Conservation (phyloP, 78 protist species). For the Planoprotostelium fungivorum region DNA sequence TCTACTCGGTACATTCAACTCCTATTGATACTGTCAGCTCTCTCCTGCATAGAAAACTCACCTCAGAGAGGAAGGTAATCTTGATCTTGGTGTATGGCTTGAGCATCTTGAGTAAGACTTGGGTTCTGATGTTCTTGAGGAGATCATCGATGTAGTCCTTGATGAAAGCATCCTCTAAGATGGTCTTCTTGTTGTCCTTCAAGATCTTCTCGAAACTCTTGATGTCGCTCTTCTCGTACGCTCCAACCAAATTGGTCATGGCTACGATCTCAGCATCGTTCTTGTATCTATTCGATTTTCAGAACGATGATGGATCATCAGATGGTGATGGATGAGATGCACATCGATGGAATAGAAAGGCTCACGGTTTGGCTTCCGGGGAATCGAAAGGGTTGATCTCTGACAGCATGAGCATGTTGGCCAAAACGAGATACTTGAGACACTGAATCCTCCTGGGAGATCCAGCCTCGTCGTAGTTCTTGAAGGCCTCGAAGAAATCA, state of each 20-base stretch:
- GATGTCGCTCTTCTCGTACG: conserved; percentile 79
- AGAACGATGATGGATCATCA: no score
- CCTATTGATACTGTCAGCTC: conserved; percentile 11
- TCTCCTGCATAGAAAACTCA: neutral
- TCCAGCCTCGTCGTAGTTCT: conserved; percentile 93
- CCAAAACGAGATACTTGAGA: conserved; percentile 89
- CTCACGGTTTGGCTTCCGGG: conserved; percentile 87
- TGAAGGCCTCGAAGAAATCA: conserved; percentile 97
- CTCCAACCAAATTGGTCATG: conserved; percentile 80
- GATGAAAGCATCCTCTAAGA: conserved; percentile 90
- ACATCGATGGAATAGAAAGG: neutral
- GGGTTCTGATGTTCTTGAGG: conserved; percentile 71
- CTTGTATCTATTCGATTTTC: conserved; percentile 81
- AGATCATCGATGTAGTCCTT: conserved; percentile 79
- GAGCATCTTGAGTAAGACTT: conserved; percentile 80
- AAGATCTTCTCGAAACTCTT: conserved; percentile 81
- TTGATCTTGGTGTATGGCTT: conserved; percentile 89
- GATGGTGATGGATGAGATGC: conserved; percentile 1
- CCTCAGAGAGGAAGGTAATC: conserved; percentile 75
- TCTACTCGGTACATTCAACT: conserved; percentile 60
- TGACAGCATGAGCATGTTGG: conserved; percentile 84
- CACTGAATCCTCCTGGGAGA: conserved; percentile 79
- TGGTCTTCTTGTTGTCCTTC: conserved; percentile 45
- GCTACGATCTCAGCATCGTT: conserved; percentile 91
- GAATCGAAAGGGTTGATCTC: conserved; percentile 91